Conservation (phyloP, 108 stramenopile species). For the Nitzschia putrida region DNA sequence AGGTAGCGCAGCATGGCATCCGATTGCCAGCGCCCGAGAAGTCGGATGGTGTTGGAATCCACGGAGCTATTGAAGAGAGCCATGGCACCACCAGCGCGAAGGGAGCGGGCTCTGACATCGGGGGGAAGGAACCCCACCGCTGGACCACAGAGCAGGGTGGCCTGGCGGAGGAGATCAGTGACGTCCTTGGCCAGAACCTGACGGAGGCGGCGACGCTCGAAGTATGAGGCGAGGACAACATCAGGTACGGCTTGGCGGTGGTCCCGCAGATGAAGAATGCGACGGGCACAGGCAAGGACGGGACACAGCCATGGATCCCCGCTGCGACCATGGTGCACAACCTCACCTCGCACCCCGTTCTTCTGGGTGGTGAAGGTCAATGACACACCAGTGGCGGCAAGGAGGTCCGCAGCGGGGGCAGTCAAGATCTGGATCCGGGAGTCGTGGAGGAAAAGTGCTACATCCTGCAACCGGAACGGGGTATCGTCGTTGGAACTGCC, state of each 20-base stretch:
- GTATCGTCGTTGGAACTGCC: conserved; percentile 16
- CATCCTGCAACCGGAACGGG: conserved; percentile 28
- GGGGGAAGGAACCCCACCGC: conserved; percentile 32
- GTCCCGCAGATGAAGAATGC: not conserved
- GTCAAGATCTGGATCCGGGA: conserved; percentile 22
- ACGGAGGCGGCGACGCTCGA: too few relatives aligned
- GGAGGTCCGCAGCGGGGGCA: conserved; percentile 10
- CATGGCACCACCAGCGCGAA: conserved; percentile 53
- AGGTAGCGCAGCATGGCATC: conserved; percentile 64
- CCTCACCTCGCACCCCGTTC: too few relatives aligned
- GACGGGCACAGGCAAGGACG: conserved; percentile 1
- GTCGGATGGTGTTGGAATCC: conserved; percentile 42
- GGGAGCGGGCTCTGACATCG: conserved; percentile 40
- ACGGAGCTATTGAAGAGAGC: conserved; percentile 46
- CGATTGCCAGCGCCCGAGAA: conserved; percentile 51
- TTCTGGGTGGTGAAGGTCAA: conserved; percentile 38
- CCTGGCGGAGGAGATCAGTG: too few relatives aligned
- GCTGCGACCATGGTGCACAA: conserved; percentile 18
- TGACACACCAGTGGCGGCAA: conserved; percentile 28
- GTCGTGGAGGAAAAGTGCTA: conserved; percentile 32
- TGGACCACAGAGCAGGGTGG: too few relatives aligned
- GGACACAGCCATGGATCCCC: conserved; percentile 8
- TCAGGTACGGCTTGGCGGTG: too few relatives aligned
- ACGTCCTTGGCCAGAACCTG: too few relatives aligned
- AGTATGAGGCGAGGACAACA: too few relatives aligned